Base-by-base conservation (phyloP, 2,329 filamentous ascomycete species). In the Nigrospora sphaerica region DNA sequence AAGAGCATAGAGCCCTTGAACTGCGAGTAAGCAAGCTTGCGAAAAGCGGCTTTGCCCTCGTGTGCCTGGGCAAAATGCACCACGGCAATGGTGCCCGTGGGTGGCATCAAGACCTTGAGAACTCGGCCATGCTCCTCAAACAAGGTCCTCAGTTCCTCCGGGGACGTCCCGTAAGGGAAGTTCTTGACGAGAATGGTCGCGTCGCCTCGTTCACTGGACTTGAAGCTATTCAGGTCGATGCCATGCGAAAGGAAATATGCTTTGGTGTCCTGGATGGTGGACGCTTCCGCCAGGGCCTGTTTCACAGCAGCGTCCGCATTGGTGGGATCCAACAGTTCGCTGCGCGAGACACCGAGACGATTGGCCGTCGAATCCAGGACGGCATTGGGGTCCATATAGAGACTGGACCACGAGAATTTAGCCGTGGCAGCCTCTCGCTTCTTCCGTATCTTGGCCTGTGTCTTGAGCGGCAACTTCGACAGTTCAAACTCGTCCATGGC, bases 331-430 rank as follows among this genome's bases (percentile, higher is more conserved):
- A 98, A 75, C 47, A 98, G 70, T 57, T 95, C 90, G 12, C 89
- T 84, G 71, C 98, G 98, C 46, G 86, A 85, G 47, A 98, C 80
- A 40, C 92, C 91, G 47, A 98, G 75, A 45, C 91, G 85, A 60
- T 85, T 81, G 41, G 93, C 89, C 50, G 95, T 81, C 6, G 91
- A 95, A 42, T 88, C 83, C 68, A 96, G 91, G 44, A 98, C 90
- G 43, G 93, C 88, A 71, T 98, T 91, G 69, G 89, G 86, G 67
- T 86, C 96, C 87, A 98, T 95, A 67, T 93, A 98, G n/a, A 98
- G 74, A n/a, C 91, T 92, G 71, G 98, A 98, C 93, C 93, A 98
- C 63, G 92, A 95, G 70, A 97, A 97, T 1, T 80, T 82, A 42
- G 78, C 81, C 31, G 83, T 85, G 10, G 86, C 77, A 18, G 91